Evolutionary conservation across 176 grass and related monocot genomes (phyloP).

Genomic region (Carex parvula): DNA sequence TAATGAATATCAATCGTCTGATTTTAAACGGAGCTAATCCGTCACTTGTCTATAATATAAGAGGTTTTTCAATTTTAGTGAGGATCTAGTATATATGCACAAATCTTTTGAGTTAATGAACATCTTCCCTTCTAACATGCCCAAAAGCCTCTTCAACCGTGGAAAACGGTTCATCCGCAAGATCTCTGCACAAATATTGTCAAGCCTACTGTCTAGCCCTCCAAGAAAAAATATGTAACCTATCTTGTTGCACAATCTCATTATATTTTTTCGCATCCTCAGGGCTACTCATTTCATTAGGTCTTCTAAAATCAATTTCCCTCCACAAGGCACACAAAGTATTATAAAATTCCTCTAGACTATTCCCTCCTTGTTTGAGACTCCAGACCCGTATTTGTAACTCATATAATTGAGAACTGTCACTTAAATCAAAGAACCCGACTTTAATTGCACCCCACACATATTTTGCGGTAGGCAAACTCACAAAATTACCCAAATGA

Average conservation of each 20-base stretch:
- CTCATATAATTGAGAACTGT: no score
- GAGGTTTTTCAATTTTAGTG: not conserved
- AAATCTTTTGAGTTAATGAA: not conserved
- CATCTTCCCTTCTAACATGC: not conserved
- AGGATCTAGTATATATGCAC: no score
- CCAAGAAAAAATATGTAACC: not conserved
- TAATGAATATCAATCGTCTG: not conserved
- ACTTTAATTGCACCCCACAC: not conserved
- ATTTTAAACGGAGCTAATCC: no score
- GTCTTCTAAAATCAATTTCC: not conserved
- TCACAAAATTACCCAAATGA: no score
- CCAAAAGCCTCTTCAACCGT: no score
- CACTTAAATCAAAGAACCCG: no score
- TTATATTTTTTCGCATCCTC: not conserved
- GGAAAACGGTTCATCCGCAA: not conserved
- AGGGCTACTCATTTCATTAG: not conserved
- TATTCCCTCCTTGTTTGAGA: no score
- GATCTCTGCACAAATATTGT: no score
- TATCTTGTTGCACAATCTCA: not conserved
- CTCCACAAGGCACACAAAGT: not conserved
- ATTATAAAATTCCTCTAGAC: no score
- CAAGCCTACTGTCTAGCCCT: no score
- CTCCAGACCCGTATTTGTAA: no score
- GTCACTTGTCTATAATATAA: not conserved
- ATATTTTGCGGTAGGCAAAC: no score